phyloP scores from a whole-genome alignment of 345 rosid genomes.

The Microcos paniculata region DNA sequence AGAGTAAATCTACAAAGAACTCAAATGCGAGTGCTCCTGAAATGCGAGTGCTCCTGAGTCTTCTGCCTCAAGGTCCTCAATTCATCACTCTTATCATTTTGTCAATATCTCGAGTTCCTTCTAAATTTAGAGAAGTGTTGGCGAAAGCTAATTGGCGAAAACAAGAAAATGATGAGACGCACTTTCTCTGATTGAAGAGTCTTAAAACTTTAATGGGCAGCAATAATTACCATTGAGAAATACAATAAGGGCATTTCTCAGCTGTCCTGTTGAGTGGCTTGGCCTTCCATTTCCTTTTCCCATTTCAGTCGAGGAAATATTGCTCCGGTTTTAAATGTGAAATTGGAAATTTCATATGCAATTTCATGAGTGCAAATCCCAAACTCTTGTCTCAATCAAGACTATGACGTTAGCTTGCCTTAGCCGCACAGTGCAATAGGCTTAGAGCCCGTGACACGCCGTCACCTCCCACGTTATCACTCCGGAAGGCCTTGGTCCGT shows the following conservation, averaged over 20 bases:
- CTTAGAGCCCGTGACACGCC: too few species aligned
- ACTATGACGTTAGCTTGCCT: too few species aligned
- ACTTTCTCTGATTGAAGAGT: background rate
- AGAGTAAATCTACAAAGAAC: too few species aligned
- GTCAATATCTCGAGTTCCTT: background rate
- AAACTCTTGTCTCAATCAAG: background rate
- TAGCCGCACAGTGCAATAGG: too few species aligned
- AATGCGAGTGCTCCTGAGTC: too few species aligned
- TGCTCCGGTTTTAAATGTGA: background rate
- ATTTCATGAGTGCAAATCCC: background rate
- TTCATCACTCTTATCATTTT: background rate
- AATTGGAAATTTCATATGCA: background rate
- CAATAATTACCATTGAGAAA: background rate
- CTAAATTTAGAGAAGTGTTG: background rate
- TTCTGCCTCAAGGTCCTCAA: background rate
- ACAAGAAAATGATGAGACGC: background rate
- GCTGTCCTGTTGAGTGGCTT: background rate
- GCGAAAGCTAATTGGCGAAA: background rate
- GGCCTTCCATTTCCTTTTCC: background rate
- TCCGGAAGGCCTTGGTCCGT: too few species aligned
- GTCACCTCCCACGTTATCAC: too few species aligned
- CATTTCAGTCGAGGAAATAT: background rate
- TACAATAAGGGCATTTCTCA: background rate
- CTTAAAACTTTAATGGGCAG: too few species aligned
- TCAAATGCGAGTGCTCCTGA: too few species aligned